phyloP scores from a whole-genome alignment of 2,329 filamentous ascomycete species.

The Mollisia scopiformis region DNA sequence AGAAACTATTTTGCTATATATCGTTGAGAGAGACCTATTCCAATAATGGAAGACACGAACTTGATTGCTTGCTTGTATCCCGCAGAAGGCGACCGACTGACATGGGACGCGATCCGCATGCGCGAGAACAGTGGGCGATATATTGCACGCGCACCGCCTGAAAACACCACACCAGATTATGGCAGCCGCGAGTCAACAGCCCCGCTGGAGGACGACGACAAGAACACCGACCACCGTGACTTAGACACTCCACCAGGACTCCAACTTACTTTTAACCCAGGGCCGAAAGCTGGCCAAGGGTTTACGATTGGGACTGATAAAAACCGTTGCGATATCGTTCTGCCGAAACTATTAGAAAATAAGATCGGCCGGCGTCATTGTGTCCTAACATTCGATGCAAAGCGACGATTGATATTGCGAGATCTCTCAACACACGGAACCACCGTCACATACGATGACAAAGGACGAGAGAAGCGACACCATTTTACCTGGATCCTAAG shows the following conservation, averaged over 20 bases:
- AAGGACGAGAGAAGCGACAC: constrained; percentile 9
- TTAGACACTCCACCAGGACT: neutral
- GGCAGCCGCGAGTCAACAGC: too few species aligned
- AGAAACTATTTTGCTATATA: neutral
- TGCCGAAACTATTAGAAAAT: constrained; percentile 2
- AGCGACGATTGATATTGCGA: constrained; percentile 19
- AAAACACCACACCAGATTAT: too few species aligned
- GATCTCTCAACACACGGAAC: constrained; percentile 11
- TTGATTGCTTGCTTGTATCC: neutral
- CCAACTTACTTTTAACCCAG: neutral
- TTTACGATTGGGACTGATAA: neutral
- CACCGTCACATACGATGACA: constrained; percentile 14
- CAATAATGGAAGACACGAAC: constrained; percentile 1
- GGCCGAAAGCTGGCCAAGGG: neutral
- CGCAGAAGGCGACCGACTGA: neutral
- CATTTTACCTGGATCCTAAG: constrained; percentile 3
- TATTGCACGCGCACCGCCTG: too few species aligned
- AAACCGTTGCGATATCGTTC: constrained; percentile 14
- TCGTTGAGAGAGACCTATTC: neutral
- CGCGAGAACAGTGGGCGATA: too few species aligned
- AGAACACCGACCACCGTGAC: too few species aligned
- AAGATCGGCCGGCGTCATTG: constrained; percentile 11
- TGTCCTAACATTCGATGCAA: constrained; percentile 9
- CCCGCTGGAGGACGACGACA: neutral
- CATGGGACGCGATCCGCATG: neutral